phyloP scores from a whole-genome alignment of 192 early-diverging fungal genomes.

The Entomortierella beljakovae region DNA sequence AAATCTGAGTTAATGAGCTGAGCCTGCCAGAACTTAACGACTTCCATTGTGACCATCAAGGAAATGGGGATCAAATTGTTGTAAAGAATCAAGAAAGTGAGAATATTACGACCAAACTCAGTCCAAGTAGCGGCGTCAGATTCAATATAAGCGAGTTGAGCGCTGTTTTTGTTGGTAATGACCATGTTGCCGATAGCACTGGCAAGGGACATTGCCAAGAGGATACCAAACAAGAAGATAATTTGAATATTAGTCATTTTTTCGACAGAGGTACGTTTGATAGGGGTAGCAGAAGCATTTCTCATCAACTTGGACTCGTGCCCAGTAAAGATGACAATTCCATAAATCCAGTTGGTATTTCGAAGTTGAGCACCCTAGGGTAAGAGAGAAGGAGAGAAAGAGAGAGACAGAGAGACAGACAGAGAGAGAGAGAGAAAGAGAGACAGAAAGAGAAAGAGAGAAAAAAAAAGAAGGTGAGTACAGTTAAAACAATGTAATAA shows the following conservation, averaged over 20 bases:
- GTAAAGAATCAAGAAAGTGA: slow-evolving; percentile 98
- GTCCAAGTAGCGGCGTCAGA: slow-evolving; percentile 18
- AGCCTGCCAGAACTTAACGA: slow-evolving; percentile 94
- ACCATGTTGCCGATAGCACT: slow-evolving; percentile 88
- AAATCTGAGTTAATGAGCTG: slow-evolving; percentile 91
- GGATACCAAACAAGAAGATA: slow-evolving; percentile 89
- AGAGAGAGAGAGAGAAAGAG: too few relatives aligned
- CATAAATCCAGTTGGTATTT: slow-evolving; percentile 96
- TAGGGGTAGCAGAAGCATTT: slow-evolving; percentile 92
- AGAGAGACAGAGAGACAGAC: not conserved
- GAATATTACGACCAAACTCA: slow-evolving; percentile 87
- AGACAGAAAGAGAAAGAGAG: too few relatives aligned
- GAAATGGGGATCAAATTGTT: slow-evolving; percentile 99
- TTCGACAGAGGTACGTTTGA: slow-evolving; percentile 93
- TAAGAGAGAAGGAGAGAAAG: not conserved
- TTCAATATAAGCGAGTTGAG: slow-evolving; percentile 30
- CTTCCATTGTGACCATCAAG: slow-evolving; percentile 99
- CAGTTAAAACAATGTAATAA: too few relatives aligned
- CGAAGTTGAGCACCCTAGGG: slow-evolving; percentile 85
- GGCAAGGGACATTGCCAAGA: slow-evolving; percentile 85
- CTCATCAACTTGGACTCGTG: slow-evolving; percentile 98
- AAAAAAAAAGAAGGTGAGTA: too few relatives aligned
- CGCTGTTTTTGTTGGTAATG: slow-evolving; percentile 56
- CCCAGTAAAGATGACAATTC: slow-evolving; percentile 94
- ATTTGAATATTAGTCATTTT: slow-evolving; percentile 94